phyloP scores from a whole-genome alignment of 345 rosid species.

The Linum lewisii region DNA sequence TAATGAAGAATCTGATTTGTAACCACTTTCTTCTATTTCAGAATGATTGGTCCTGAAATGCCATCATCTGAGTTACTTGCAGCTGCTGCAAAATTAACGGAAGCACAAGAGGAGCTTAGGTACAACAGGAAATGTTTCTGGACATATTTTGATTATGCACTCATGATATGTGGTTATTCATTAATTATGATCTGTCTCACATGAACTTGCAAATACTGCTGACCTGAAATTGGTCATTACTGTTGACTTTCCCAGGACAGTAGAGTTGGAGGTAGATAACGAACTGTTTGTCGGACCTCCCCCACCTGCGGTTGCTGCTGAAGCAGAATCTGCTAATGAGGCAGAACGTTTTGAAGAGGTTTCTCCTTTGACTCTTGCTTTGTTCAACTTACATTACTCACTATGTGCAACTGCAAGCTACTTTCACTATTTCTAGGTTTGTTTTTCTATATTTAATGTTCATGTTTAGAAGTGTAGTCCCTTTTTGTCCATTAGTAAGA shows the following conservation, averaged over 20 bases:
- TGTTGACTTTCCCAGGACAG: constrained; percentile 44
- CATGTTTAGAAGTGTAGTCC: background rate
- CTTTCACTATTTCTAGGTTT: background rate
- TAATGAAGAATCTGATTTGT: constrained; percentile 1
- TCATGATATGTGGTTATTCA: background rate
- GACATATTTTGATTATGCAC: background rate
- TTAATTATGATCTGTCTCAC: background rate
- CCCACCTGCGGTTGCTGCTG: constrained; percentile 83
- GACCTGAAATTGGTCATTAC: constrained; percentile 4
- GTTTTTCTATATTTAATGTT: too few relatives aligned
- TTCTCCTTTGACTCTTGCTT: constrained; percentile 11
- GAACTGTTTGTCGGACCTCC: constrained; percentile 82
- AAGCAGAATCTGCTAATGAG: constrained; percentile 80
- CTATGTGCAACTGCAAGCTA: background rate
- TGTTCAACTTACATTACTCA: background rate
- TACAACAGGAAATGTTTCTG: constrained; percentile 11
- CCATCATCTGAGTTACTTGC: constrained; percentile 90
- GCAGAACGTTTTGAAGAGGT: constrained; percentile 98
- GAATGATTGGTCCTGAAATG: constrained; percentile 89
- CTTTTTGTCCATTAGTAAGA: background rate
- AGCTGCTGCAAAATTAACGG: constrained; percentile 91
- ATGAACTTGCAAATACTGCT: constrained; percentile 4
- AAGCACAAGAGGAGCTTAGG: constrained; percentile 87
- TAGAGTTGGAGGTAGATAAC: constrained; percentile 74
- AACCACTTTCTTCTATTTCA: constrained; percentile 20